A percentile compares a stretch with the other conserved stretches of the same genome.
Conservation (phyloP, 345 rosid species). For the Moringa oleifera region DNA sequence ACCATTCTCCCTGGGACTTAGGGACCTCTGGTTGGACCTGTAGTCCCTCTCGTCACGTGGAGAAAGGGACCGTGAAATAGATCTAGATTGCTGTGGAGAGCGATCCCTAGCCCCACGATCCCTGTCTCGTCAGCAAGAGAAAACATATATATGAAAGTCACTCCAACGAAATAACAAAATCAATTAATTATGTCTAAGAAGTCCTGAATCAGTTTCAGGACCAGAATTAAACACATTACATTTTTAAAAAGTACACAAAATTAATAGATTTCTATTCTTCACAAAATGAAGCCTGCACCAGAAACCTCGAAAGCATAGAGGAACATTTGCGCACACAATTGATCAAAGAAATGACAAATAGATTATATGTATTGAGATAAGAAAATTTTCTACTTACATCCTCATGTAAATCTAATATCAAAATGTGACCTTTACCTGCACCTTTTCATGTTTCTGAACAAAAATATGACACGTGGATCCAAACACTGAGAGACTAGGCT, state of each 20-base stretch:
- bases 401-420: conserved; percentile 31
- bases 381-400: conserved; percentile 18
- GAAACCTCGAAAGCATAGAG: background rate
- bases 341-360: background rate
- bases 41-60: conserved; percentile 39
- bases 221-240: conserved; percentile 1
- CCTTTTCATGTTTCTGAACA: conserved; percentile 45
- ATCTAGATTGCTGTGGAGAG: conserved; percentile 50
- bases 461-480: conserved; percentile 43
- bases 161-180: background rate
- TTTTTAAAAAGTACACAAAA: conserved; percentile 6
- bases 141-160: conserved; percentile 10
- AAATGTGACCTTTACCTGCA: conserved; percentile 53
- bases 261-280: conserved; percentile 6
- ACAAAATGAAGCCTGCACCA: conserved; percentile 6
- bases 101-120: conserved; percentile 34
- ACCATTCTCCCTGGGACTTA: conserved; percentile 44
- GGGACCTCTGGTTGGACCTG: conserved; percentile 37
- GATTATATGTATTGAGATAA: conserved; percentile 3
- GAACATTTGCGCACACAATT: background rate
- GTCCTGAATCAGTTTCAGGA: background rate
- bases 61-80: conserved; percentile 49
- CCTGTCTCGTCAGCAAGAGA: conserved; percentile 31
- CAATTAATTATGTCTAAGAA: background rate
- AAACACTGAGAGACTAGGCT: conserved; percentile 42